phyloP scores from a whole-genome alignment of 1,284 basidiomycete genomes.

The Naganishia sp. region DNA sequence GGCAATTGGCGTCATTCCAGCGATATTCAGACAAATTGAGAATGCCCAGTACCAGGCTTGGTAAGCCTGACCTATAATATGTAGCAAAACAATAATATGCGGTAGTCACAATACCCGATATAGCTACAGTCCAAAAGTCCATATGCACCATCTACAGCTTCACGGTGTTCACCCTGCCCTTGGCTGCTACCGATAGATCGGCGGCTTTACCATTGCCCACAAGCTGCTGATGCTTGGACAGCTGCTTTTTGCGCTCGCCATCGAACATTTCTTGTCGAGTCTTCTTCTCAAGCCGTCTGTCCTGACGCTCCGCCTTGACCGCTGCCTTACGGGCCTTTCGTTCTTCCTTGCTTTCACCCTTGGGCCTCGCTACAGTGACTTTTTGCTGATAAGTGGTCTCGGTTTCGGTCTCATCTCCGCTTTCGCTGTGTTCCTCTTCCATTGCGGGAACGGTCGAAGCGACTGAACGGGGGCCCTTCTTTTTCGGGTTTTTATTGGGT shows the following conservation, averaged over 20 bases:
- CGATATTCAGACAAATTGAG: slow-evolving; percentile 67
- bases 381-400: slow-evolving; percentile 35
- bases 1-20: slow-evolving; percentile 64
- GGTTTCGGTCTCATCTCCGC: slow-evolving; percentile 52
- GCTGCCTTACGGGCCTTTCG: slow-evolving; percentile 85
- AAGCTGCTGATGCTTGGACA: slow-evolving; percentile 55
- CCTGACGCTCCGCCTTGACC: slow-evolving; percentile 71
- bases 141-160: slow-evolving; percentile 9
- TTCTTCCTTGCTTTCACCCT: slow-evolving; percentile 79
- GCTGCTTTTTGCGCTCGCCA: slow-evolving; percentile 71
- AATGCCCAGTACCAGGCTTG: not conserved
- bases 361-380: slow-evolving; percentile 63
- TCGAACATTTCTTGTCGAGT: slow-evolving; percentile 71
- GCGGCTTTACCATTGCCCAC: slow-evolving; percentile 51
- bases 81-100: slow-evolving; percentile 5
- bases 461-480: slow-evolving; percentile 33
- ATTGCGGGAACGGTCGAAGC: slow-evolving; percentile 17
- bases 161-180: slow-evolving; percentile 30
- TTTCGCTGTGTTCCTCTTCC: slow-evolving; percentile 28
- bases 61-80: not conserved
- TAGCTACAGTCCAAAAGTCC: slow-evolving; percentile 2
- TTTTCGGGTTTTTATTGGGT: slow-evolving; percentile 55
- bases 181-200: slow-evolving; percentile 42
- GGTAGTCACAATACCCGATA: not conserved
- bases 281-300: slow-evolving; percentile 78